Conservation (phyloP, 495 filamentous ascomycete genomes). For the Friedmanniomyces endolithicus region DNA sequence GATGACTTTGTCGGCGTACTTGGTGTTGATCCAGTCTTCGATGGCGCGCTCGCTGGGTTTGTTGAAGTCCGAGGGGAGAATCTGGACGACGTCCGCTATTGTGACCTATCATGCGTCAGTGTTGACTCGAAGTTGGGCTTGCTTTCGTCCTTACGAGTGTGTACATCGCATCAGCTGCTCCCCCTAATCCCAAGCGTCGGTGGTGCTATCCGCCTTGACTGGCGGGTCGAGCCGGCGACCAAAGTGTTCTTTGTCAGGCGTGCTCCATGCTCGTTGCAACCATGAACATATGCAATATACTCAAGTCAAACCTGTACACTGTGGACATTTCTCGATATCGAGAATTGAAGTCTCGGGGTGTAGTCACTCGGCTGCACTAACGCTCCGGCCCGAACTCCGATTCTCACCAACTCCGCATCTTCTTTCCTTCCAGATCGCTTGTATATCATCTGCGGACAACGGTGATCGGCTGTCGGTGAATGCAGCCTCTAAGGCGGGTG, state of each 20-base stretch:
- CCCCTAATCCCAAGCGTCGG: too few relatives aligned
- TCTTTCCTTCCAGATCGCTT: not conserved
- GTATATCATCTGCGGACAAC: not conserved
- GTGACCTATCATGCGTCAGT: conserved; percentile 36
- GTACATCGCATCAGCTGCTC: conserved; percentile 8
- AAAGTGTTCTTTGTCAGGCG: too few relatives aligned
- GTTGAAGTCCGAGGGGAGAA: conserved; percentile 71
- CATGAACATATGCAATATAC: too few relatives aligned
- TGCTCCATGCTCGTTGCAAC: too few relatives aligned
- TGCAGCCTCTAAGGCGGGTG: too few relatives aligned
- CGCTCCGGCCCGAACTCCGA: not conserved
- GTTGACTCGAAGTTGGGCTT: not conserved
- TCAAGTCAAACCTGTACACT: too few relatives aligned
- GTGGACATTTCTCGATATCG: not conserved
- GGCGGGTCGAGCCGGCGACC: too few relatives aligned
- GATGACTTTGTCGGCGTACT: conserved; percentile 83
- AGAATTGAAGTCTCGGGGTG: not conserved
- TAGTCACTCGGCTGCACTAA: not conserved
- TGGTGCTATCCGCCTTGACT: too few relatives aligned
- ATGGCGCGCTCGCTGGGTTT: conserved; percentile 66
- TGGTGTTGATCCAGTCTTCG: conserved; percentile 87
- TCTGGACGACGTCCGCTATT: conserved; percentile 83
- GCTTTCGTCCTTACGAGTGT: conserved; percentile 11
- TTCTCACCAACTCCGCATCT: not conserved
- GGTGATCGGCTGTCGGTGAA: too few relatives aligned